These are phyloP conservation scores for Kalanchoe fedtschenkoi DNA, from an alignment of 164 flowering plant genomes.

Conservation along the genomic window DNA sequence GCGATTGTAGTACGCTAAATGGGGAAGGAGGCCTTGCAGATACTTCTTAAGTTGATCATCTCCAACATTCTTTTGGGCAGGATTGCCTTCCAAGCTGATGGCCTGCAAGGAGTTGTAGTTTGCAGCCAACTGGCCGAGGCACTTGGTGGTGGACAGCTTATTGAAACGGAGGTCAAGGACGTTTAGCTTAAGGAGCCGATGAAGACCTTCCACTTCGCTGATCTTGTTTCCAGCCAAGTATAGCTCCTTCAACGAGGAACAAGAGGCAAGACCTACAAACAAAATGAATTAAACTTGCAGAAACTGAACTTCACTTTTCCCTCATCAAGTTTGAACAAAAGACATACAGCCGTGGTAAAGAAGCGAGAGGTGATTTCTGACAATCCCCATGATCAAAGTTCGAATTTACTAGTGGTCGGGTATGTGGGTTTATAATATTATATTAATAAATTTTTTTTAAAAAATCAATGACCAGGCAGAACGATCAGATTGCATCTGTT, in stretches of 20 bases:
- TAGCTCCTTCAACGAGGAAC: conserved; percentile 81
- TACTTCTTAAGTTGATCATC: conserved; percentile 83
- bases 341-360: too few relatives aligned
- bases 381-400: too few relatives aligned
- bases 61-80: conserved; percentile 88
- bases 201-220: conserved; percentile 97
- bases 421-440: too few relatives aligned
- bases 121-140: conserved; percentile 91
- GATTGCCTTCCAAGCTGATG: conserved; percentile 90
- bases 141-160: conserved; percentile 81
- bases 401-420: too few relatives aligned
- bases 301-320: too few relatives aligned
- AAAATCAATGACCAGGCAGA: too few relatives aligned
- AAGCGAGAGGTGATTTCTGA: too few relatives aligned
- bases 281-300: neutral
- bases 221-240: conserved; percentile 91
- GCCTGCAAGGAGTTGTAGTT: conserved; percentile 82
- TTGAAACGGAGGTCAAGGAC: conserved; percentile 83
- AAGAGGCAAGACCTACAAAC: conserved; percentile 66
- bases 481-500: too few relatives aligned
- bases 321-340: too few relatives aligned
- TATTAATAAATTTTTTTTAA: too few relatives aligned
- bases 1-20: conserved; percentile 65
- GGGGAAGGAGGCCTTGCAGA: conserved; percentile 66
- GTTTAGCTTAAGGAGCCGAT: conserved; percentile 72